phyloP scores from a whole-genome alignment of 2,329 filamentous ascomycete species.

The Hymenoscyphus fraxineus region DNA sequence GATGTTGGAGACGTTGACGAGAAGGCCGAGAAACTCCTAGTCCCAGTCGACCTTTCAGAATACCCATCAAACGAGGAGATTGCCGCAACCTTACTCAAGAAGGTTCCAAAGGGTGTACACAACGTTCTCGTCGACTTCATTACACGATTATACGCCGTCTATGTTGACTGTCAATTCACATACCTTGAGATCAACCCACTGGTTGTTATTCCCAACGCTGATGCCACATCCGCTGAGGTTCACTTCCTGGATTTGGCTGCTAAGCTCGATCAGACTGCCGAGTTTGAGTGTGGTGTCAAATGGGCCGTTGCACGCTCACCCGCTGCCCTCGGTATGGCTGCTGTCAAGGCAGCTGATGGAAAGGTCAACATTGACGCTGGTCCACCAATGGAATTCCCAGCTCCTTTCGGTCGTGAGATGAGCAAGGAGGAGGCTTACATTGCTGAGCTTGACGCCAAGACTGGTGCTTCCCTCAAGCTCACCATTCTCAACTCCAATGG shows the following conservation, averaged over 20 bases:
- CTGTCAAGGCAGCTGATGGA: conserved; percentile 57
- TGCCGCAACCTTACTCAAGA: conserved; percentile 76
- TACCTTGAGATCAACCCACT: conserved; percentile 99
- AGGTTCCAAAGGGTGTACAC: conserved; percentile 93
- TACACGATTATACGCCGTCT: conserved; percentile 94
- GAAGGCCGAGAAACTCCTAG: conserved; percentile 97
- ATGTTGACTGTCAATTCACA: conserved; percentile 99
- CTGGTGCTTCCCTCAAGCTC: conserved; percentile 96
- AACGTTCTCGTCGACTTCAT: conserved; percentile 99
- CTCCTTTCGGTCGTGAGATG: conserved; percentile 96
- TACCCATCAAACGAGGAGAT: conserved; percentile 97
- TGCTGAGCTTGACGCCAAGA: conserved; percentile 97
- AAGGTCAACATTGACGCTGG: conserved; percentile 94
- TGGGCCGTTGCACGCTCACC: conserved; percentile 96
- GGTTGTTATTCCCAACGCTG: conserved; percentile 92
- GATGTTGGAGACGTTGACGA: conserved; percentile 98
- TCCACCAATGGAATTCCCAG: conserved; percentile 97
- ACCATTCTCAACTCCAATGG: conserved; percentile 90
- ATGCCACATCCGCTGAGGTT: conserved; percentile 87
- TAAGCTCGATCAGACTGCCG: conserved; percentile 97
- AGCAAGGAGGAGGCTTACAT: conserved; percentile 99
- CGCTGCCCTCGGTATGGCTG: conserved; percentile 78
- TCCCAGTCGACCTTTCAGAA: conserved; percentile 89
- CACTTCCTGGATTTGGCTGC: conserved; percentile 98
- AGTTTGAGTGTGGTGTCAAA: conserved; percentile 98